phyloP scores from a whole-genome alignment of 2,329 filamentous ascomycete species.

The Alternaria conjuncta region DNA sequence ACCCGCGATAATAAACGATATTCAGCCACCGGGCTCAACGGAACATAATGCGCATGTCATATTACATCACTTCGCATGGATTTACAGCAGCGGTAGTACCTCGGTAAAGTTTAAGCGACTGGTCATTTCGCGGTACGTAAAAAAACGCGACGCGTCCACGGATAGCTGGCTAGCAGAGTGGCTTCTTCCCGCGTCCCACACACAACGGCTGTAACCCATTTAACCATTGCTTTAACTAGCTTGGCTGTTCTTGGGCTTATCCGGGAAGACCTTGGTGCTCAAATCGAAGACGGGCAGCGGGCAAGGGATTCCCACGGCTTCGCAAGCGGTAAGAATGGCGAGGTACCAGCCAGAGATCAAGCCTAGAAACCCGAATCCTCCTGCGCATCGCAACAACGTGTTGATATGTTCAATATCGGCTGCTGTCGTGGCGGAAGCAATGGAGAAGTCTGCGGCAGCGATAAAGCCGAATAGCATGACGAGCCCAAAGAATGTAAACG shows the following conservation, averaged over 20 bases:
- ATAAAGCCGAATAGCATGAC: constrained; percentile 28
- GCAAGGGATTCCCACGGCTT: constrained; percentile 28
- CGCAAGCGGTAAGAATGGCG: constrained; percentile 24
- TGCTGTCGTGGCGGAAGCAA: constrained; percentile 14
- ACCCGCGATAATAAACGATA: constrained; percentile 9
- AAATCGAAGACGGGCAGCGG: constrained; percentile 26
- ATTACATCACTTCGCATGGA: background rate
- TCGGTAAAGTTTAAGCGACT: background rate
- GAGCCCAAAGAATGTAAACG: constrained; percentile 23
- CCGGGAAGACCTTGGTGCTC: constrained; percentile 25
- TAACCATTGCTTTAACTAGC: background rate
- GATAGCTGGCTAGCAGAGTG: background rate
- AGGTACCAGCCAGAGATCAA: constrained; percentile 27
- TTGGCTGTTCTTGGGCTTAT: constrained; percentile 1
- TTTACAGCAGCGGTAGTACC: background rate
- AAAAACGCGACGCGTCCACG: background rate
- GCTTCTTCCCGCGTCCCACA: background rate
- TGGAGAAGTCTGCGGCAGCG: constrained; percentile 23
- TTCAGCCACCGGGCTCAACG: constrained; percentile 17
- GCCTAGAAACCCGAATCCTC: constrained; percentile 24
- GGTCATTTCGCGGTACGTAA: background rate
- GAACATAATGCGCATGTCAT: background rate
- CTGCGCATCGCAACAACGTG: constrained; percentile 20
- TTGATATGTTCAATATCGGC: constrained; percentile 22
- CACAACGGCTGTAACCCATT: background rate